Conservation (phyloP, 78 protist species). For the Speleostelium caveatum region DNA sequence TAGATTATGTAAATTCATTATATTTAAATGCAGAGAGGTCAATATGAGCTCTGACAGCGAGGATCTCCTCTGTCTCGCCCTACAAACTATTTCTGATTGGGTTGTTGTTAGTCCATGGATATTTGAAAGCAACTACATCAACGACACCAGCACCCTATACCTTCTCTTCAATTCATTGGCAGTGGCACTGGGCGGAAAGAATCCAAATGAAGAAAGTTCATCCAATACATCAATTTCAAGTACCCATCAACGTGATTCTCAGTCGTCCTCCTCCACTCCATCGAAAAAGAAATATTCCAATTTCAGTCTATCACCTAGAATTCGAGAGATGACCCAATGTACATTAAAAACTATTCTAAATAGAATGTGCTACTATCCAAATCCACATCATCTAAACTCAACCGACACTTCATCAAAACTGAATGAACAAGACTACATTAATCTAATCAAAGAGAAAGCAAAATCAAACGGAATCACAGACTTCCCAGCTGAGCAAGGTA, state of each 20-base stretch:
- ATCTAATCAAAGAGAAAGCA: conserved; percentile 23
- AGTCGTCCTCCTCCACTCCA: not conserved
- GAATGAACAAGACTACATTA: conserved; percentile 14
- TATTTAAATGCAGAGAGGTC: conserved; percentile 33
- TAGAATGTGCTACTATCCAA: conserved; percentile 40
- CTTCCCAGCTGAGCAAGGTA: conserved; percentile 65
- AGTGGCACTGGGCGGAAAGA: conserved; percentile 69
- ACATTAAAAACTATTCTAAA: conserved; percentile 51
- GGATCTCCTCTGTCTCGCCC: conserved; percentile 22
- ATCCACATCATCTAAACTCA: conserved; percentile 19
- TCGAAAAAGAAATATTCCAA: not conserved
- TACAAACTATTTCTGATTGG: conserved; percentile 35
- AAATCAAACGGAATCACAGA: conserved; percentile 1
- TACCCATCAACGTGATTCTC: not conserved
- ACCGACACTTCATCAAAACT: conserved; percentile 46
- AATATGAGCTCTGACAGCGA: conserved; percentile 36
- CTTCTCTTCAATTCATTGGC: conserved; percentile 61
- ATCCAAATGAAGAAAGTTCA: conserved; percentile 55
- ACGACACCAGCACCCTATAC: conserved; percentile 57
- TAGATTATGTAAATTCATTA: conserved; percentile 55
- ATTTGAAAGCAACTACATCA: conserved; percentile 50
- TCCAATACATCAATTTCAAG: conserved; percentile 35
- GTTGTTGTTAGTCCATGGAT: conserved; percentile 64
- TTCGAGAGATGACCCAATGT: conserved; percentile 56
- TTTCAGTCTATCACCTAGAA: conserved; percentile 7